Percentiles rank a stretch among this genome's conserved stretches.
Evolutionary conservation across 2,329 filamentous ascomycete species (phyloP).

Genomic region (Ilyonectria sp.): DNA sequence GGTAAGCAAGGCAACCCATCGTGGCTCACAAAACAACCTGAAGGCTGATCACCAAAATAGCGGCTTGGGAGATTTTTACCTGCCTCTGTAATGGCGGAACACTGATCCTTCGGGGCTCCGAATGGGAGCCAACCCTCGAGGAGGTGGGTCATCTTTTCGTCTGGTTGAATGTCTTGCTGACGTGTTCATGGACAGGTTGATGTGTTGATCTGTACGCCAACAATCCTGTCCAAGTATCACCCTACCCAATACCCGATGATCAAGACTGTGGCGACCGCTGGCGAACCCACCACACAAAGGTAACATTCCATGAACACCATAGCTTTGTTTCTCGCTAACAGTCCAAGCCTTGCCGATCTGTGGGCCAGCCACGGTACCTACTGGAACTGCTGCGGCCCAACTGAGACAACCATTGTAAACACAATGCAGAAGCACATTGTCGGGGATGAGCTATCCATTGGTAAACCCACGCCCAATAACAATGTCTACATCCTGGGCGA

Average conservation of each 20-base stretch:
- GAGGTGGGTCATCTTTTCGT: constrained; percentile 54
- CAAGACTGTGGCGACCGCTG: constrained; percentile 68
- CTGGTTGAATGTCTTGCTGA: constrained; percentile 3
- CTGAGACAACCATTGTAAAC: constrained; percentile 73
- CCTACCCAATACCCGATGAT: constrained; percentile 65
- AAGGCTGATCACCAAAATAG: constrained; percentile 51
- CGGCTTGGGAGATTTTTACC: constrained; percentile 73
- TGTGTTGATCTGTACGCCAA: constrained; percentile 69
- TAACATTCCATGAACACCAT: constrained; percentile 39
- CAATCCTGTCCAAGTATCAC: constrained; percentile 66
- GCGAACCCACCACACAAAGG: constrained; percentile 65
- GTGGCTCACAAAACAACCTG: neutral
- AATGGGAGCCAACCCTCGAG: constrained; percentile 63
- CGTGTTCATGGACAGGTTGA: constrained; percentile 58
- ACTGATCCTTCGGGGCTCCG: constrained; percentile 65
- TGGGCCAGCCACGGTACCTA: constrained; percentile 66
- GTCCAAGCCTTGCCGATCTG: constrained; percentile 64
- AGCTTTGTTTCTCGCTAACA: constrained; percentile 26
- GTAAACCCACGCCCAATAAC: constrained; percentile 69
- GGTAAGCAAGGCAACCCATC: constrained; percentile 57
- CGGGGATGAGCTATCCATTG: constrained; percentile 66
- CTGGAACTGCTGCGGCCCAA: constrained; percentile 73
- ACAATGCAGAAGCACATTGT: constrained; percentile 66
- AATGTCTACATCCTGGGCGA: constrained; percentile 68
- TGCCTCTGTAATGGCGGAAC: constrained; percentile 72